These are phyloP conservation scores for Boletus subcaerulescens DNA, from an alignment of 768 basidiomycete species.

Conservation along the genomic window DNA sequence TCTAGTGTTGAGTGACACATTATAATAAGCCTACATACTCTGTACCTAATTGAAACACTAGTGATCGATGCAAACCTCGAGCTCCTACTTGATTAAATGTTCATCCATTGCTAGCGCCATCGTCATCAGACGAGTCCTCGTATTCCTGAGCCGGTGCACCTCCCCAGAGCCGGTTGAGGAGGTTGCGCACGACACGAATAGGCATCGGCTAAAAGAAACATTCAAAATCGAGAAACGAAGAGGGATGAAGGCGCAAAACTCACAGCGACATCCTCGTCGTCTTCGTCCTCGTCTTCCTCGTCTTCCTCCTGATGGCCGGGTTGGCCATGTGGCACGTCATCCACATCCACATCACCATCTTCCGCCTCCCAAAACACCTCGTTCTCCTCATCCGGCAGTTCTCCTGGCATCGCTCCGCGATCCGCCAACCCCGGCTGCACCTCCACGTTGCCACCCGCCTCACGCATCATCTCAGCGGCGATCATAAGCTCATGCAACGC, in stretches of 20 bases:
- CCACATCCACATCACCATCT: conserved; percentile 24
- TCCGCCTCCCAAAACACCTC: conserved; percentile 23
- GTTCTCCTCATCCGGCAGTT: conserved; percentile 42
- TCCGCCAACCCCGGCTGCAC: conserved; percentile 24
- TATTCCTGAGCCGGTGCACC: conserved; percentile 22
- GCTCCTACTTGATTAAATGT: background rate
- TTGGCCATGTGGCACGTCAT: conserved; percentile 14
- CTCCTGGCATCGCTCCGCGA: conserved; percentile 37
- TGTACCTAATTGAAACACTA: no score
- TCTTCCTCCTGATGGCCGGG: conserved; percentile 33
- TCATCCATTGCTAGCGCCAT: background rate
- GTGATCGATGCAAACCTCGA: background rate
- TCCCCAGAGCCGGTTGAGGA: conserved; percentile 61
- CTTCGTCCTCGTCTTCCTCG: conserved; percentile 33
- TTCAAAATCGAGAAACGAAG: background rate
- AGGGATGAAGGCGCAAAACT: conserved; percentile 12
- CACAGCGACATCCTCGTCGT: conserved; percentile 47
- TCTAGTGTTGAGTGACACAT: no score
- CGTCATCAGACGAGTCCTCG: conserved; percentile 24
- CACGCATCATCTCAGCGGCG: conserved; percentile 40
- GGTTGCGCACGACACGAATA: conserved; percentile 52
- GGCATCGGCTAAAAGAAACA: conserved; percentile 51
- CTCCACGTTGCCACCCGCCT: conserved; percentile 26
- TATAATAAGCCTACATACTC: no score
- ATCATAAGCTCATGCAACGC: conserved; percentile 60